Evolutionary conservation across 257 asterid genomes (phyloP).

Genomic region (Penstemon eatonii): DNA sequence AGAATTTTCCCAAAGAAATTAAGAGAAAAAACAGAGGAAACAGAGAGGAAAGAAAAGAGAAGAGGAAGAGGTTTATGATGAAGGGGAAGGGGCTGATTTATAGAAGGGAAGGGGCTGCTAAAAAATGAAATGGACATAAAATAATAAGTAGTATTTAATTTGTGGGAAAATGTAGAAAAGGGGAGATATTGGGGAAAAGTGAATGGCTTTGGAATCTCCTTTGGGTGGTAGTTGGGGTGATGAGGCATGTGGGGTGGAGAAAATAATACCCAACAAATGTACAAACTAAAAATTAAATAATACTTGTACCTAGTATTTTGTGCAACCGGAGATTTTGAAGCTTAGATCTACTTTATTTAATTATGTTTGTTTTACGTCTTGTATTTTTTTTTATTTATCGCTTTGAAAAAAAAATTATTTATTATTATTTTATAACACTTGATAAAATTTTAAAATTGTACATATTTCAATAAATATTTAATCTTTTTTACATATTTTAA

Average conservation of each 20-base stretch:
- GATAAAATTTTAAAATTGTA: too few relatives aligned
- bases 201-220: conserved; percentile 42
- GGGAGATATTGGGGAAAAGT: conserved; percentile 12
- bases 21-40: neutral
- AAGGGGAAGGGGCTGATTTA: conserved; percentile 41
- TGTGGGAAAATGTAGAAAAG: neutral
- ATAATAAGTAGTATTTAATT: conserved; percentile 4
- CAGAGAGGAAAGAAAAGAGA: conserved; percentile 28
- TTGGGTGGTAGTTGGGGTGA: conserved; percentile 16
- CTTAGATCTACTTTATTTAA: too few relatives aligned
- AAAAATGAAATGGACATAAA: neutral
- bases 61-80: conserved; percentile 53
- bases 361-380: too few relatives aligned
- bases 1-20: neutral
- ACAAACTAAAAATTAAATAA: too few relatives aligned
- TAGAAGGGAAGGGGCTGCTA: conserved; percentile 39
- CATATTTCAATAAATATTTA: too few relatives aligned
- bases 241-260: conserved; percentile 49
- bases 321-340: too few relatives aligned
- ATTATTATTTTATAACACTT: too few relatives aligned
- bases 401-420: too few relatives aligned
- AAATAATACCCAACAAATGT: conserved; percentile 1
- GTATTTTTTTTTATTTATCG: too few relatives aligned
- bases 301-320: too few relatives aligned
- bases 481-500: too few relatives aligned